Conservation (phyloP, 1,284 basidiomycete genomes). For the Heterobasidion annosum region DNA sequence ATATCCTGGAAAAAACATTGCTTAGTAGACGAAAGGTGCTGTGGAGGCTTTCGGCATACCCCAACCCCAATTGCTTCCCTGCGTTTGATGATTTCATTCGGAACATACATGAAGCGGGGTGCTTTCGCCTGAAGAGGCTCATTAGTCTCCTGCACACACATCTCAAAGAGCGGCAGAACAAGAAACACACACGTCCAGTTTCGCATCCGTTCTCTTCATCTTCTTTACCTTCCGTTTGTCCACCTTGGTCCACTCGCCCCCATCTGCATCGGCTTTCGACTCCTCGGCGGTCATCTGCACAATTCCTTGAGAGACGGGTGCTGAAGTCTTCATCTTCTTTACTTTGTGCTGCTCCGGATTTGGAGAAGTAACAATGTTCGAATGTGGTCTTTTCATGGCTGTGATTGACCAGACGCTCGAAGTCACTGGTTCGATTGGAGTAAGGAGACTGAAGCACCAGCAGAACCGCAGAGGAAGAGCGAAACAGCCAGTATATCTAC, state of each 20-base stretch:
- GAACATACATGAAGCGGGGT: slow-evolving; percentile 76
- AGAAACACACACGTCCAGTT: slow-evolving; percentile 45
- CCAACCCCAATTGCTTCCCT: slow-evolving; percentile 68
- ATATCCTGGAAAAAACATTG: slow-evolving; percentile 50
- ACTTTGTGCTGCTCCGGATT: slow-evolving; percentile 14
- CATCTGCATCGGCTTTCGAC: slow-evolving; percentile 14
- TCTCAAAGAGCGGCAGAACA: slow-evolving; percentile 8
- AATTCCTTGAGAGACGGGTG: slow-evolving; percentile 11
- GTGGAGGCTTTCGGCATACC: slow-evolving; percentile 32
- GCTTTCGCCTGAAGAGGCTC: slow-evolving; percentile 34
- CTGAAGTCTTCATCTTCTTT: slow-evolving; percentile 24
- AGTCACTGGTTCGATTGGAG: too few species aligned
- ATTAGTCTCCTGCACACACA: slow-evolving; percentile 3
- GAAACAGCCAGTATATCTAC: too few species aligned
- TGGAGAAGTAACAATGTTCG: slow-evolving; percentile 3
- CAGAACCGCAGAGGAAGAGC: too few species aligned
- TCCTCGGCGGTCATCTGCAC: not conserved
- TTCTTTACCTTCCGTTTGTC: slow-evolving; percentile 77
- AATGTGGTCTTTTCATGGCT: too few species aligned
- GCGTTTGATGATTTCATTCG: slow-evolving; percentile 62
- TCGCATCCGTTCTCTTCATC: slow-evolving; percentile 43
- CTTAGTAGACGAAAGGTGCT: not conserved
- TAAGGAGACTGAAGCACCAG: too few species aligned
- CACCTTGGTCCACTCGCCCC: slow-evolving; percentile 61
- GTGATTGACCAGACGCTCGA: too few species aligned